These are phyloP conservation scores for Dendrocalamus sinicus DNA, from an alignment of 176 grass and related monocot genomes.

Conservation along the genomic window DNA sequence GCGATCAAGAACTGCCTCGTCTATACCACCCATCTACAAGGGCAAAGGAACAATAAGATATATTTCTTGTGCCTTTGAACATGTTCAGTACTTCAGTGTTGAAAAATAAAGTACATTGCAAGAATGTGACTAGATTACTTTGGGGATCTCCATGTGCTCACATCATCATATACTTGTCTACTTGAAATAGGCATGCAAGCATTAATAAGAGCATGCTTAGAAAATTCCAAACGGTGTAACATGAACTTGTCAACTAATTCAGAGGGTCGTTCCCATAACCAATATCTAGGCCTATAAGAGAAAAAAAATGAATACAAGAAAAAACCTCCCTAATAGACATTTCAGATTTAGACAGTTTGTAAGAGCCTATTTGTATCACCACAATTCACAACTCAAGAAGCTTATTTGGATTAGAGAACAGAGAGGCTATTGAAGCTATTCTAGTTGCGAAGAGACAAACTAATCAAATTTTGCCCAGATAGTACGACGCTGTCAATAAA, in stretches of 20 bases:
- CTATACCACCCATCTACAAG: slow-evolving; percentile 84
- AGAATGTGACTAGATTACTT: neutral
- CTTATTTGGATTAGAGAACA: neutral
- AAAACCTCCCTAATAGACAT: neutral
- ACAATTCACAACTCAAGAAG: neutral
- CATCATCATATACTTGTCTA: slow-evolving; percentile 26
- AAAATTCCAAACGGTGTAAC: neutral
- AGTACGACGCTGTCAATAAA: neutral
- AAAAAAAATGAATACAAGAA: neutral
- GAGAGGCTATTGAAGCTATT: neutral
- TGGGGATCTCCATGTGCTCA: neutral
- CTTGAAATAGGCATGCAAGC: neutral
- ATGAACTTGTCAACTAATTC: neutral
- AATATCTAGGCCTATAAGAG: neutral
- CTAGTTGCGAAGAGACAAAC: neutral
- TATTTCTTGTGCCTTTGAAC: slow-evolving; percentile 31
- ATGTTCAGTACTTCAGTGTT: neutral
- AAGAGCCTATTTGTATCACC: slow-evolving; percentile 1
- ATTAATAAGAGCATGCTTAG: slow-evolving; percentile 2
- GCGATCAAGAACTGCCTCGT: slow-evolving; percentile 75
- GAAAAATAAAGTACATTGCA: neutral
- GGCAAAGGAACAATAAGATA: slow-evolving; percentile 19
- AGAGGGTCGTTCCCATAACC: neutral
- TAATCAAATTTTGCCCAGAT: neutral
- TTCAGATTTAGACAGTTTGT: neutral